phyloP scores from a whole-genome alignment of 192 early-diverging fungal genomes.

The Coemansia sp. region DNA sequence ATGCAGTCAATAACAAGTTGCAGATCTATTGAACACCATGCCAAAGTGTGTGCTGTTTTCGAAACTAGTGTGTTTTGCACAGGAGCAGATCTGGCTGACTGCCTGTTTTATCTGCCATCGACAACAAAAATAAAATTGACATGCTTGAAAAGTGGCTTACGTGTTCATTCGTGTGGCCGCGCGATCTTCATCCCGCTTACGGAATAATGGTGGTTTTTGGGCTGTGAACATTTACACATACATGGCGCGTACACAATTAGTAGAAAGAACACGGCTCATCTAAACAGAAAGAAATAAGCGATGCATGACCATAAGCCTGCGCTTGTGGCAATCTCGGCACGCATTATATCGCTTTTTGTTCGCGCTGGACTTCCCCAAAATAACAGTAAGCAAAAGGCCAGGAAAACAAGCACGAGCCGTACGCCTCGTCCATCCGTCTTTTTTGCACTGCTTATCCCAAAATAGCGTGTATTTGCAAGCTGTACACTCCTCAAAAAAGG shows the following conservation, averaged over 20 bases:
- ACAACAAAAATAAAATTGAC: neutral
- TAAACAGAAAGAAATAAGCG: neutral
- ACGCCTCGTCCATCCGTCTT: neutral
- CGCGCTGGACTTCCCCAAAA: neutral
- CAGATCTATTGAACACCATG: neutral
- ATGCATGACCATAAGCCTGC: conserved; percentile 1
- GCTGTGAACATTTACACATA: neutral
- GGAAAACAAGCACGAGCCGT: neutral
- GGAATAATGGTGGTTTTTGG: neutral
- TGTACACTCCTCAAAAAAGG: neutral
- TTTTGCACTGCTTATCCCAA: neutral
- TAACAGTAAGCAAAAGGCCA: neutral
- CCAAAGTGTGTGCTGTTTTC: neutral
- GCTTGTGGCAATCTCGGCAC: neutral
- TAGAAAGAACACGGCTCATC: neutral
- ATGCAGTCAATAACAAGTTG: conserved; percentile 1
- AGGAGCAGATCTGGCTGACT: no score
- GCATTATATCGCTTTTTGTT: no score
- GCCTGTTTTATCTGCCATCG: no score
- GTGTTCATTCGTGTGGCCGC: neutral
- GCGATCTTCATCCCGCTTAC: neutral
- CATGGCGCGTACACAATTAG: neutral
- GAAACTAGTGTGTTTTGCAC: no score
- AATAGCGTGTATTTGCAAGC: neutral
- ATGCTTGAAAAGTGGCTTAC: neutral